Conservation (phyloP, 1,284 basidiomycete genomes). For the Calocybe gambosa region DNA sequence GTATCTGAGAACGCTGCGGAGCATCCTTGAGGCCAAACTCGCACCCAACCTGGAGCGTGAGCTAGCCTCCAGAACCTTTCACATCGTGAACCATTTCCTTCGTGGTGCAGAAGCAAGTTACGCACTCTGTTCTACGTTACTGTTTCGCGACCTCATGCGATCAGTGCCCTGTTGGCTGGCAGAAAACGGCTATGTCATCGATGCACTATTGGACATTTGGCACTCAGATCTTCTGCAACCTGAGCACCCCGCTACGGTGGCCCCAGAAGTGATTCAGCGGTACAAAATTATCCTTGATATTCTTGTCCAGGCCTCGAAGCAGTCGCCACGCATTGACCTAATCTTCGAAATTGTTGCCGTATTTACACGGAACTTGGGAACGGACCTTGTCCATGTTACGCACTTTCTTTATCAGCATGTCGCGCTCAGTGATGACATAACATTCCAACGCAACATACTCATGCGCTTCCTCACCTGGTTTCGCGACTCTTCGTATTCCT, state of each 20-base stretch:
- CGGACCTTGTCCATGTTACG: conserved; percentile 79
- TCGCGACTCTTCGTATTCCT: conserved; percentile 59
- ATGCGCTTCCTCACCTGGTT: conserved; percentile 86
- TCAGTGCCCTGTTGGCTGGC: conserved; percentile 71
- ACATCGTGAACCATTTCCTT: conserved; percentile 58
- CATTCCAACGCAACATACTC: conserved; percentile 80
- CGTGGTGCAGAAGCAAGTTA: conserved; percentile 47
- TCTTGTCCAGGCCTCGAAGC: conserved; percentile 68
- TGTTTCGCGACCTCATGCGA: conserved; percentile 74
- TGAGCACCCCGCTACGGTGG: conserved; percentile 40
- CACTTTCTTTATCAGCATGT: conserved; percentile 89
- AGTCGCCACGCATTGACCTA: conserved; percentile 74
- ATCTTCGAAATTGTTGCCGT: conserved; percentile 85
- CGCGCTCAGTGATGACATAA: conserved; percentile 55
- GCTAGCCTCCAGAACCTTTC: conserved; percentile 58
- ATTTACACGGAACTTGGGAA: conserved; percentile 76
- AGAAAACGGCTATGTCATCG: conserved; percentile 59
- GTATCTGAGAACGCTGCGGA: conserved; percentile 76
- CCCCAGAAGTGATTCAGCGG: conserved; percentile 54
- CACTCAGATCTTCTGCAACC: conserved; percentile 45
- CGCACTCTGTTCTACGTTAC: conserved; percentile 63
- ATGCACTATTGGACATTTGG: conserved; percentile 73
- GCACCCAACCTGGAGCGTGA: conserved; percentile 76
- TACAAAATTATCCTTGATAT: conserved; percentile 71
- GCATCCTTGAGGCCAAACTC: conserved; percentile 71